Conservation (phyloP, 805 yeast species). For the Vanderwaltozyma yarrowii region DNA sequence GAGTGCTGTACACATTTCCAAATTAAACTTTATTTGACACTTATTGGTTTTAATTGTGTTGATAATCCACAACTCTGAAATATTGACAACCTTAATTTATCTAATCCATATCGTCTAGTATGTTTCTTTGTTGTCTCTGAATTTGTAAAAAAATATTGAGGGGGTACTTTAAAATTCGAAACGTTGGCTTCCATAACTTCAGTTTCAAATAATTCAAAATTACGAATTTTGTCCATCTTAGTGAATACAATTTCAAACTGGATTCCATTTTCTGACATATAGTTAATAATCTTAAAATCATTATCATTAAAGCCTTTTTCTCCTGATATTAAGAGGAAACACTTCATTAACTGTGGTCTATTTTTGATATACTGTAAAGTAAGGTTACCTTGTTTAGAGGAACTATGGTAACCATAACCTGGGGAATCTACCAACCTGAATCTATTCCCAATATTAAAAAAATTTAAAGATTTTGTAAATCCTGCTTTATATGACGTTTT, state of each 20-base stretch:
- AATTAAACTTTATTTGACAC: background rate
- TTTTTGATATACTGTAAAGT: slow-evolving; percentile 52
- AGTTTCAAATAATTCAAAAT: slow-evolving; percentile 30
- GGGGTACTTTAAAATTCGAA: slow-evolving; percentile 32
- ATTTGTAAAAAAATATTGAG: slow-evolving; percentile 43
- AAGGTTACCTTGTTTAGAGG: slow-evolving; percentile 54
- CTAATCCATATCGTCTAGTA: slow-evolving; percentile 41
- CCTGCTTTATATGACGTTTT: slow-evolving; percentile 47
- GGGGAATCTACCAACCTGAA: slow-evolving; percentile 76
- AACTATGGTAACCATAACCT: slow-evolving; percentile 76
- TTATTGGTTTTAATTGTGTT: background rate
- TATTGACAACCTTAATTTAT: slow-evolving; percentile 41
- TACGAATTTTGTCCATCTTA: slow-evolving; percentile 52
- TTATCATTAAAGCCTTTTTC: slow-evolving; percentile 46
- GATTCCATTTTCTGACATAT: slow-evolving; percentile 43
- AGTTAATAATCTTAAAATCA: slow-evolving; percentile 45
- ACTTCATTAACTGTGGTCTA: slow-evolving; percentile 44
- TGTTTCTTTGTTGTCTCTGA: slow-evolving; percentile 31
- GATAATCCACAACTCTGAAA: slow-evolving; percentile 13
- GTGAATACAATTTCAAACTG: slow-evolving; percentile 71
- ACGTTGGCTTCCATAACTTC: slow-evolving; percentile 32
- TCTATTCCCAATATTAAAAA: slow-evolving; percentile 54
- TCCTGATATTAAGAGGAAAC: slow-evolving; percentile 53
- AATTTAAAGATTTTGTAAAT: slow-evolving; percentile 51
- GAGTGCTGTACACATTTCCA: too few relatives aligned